Evolutionary conservation across 257 asterid species (phyloP).

Genomic region (Solanum tacnaense): DNA sequence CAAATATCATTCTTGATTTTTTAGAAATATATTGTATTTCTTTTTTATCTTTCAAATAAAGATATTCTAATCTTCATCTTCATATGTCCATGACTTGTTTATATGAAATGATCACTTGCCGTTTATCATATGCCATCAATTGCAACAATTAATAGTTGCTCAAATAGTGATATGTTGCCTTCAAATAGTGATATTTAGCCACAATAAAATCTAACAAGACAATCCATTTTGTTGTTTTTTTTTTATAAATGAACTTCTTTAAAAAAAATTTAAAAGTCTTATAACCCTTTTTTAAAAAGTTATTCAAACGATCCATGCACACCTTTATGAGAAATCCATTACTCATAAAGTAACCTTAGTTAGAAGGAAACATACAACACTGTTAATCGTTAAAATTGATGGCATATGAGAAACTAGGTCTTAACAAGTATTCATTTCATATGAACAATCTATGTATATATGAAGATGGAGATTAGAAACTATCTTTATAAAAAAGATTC

Average conservation of each 20-base stretch:
- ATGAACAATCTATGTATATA: no score
- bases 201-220: neutral
- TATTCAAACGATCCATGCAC: neutral
- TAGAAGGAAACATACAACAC: neutral
- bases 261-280: neutral
- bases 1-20: neutral
- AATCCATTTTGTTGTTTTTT: neutral
- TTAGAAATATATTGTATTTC: neutral
- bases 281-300: neutral
- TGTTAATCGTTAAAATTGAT: no score
- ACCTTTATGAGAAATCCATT: neutral
- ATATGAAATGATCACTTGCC: neutral
- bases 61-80: neutral
- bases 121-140: no score
- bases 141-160: neutral
- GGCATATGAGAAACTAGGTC: neutral
- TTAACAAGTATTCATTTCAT: neutral
- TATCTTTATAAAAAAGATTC: no score
- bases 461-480: neutral
- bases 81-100: neutral
- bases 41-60: neutral
- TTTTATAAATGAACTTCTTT: neutral
- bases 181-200: neutral
- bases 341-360: neutral
- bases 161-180: neutral